Evolutionary conservation across 23 red algal species (phyloP).

Genomic region (Gracilaria vermiculophylla): DNA sequence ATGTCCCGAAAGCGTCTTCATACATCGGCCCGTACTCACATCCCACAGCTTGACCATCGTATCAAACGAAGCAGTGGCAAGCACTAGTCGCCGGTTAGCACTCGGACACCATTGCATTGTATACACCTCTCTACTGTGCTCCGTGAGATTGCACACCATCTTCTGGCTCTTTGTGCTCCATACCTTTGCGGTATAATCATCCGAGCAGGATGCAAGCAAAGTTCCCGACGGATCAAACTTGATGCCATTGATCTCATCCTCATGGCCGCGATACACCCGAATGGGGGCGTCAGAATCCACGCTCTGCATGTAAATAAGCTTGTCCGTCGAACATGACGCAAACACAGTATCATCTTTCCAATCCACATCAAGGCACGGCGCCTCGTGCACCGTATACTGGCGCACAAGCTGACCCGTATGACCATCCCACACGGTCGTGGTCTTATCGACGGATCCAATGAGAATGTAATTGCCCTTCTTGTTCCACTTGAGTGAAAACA

Average conservation of each 20-base stretch:
- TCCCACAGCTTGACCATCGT: slow-evolving; percentile 93
- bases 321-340: slow-evolving; percentile 93
- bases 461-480: slow-evolving; percentile 77
- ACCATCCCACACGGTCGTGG: slow-evolving; percentile 80
- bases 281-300: slow-evolving; percentile 70
- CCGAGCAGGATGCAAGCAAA: slow-evolving; percentile 89
- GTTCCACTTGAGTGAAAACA: slow-evolving; percentile 98
- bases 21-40: slow-evolving; percentile 64
- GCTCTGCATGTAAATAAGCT: slow-evolving; percentile 84
- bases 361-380: slow-evolving; percentile 84
- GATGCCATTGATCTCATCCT: slow-evolving; percentile 92
- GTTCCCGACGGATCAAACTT: slow-evolving; percentile 92
- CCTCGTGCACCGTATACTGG: slow-evolving; percentile 82
- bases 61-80: slow-evolving; percentile 97
- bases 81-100: slow-evolving; percentile 50
- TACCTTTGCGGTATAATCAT: slow-evolving; percentile 94
- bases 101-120: slow-evolving; percentile 87
- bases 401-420: slow-evolving; percentile 64
- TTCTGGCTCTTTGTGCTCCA: slow-evolving; percentile 71
- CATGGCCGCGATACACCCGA: slow-evolving; percentile 80
- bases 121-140: slow-evolving; percentile 94
- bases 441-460: slow-evolving; percentile 86
- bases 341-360: slow-evolving; percentile 92
- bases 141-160: slow-evolving; percentile 69
- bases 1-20: slow-evolving; percentile 80